These are phyloP conservation scores for Capillidium heterosporum DNA, from an alignment of 371 early-diverging fungal species.

Conservation along the genomic window DNA sequence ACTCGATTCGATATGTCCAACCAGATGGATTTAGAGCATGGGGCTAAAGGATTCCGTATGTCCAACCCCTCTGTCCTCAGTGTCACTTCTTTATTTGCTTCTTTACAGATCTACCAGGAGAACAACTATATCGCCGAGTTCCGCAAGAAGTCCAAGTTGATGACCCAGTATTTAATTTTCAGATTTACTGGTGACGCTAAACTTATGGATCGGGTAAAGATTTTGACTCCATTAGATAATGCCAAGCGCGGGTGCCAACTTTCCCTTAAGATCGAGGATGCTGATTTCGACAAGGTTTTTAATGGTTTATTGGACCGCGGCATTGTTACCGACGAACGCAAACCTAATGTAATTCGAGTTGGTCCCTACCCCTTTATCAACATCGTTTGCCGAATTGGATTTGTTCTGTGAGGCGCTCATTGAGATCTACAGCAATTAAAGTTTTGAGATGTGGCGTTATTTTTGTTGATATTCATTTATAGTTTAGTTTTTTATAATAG, in stretches of 20 bases:
- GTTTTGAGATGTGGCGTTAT: too few relatives aligned
- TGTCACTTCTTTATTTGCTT: slow-evolving; percentile 46
- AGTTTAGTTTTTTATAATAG: too few relatives aligned
- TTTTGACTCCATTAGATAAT: slow-evolving; percentile 10
- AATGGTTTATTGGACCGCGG: slow-evolving; percentile 37
- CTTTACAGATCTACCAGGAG: slow-evolving; percentile 58
- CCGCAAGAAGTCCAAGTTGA: slow-evolving; percentile 70
- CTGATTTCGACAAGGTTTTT: slow-evolving; percentile 36
- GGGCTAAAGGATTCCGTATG: slow-evolving; percentile 70
- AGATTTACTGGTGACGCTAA: too few relatives aligned
- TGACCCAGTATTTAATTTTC: too few relatives aligned
- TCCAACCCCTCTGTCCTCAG: slow-evolving; percentile 77
- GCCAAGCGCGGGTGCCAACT: slow-evolving; percentile 74
- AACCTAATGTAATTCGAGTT: slow-evolving; percentile 82
- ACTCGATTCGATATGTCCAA: slow-evolving; percentile 69
- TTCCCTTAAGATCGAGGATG: slow-evolving; percentile 39
- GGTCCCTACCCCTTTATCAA: slow-evolving; percentile 85
- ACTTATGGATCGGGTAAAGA: neutral
- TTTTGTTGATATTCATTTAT: too few relatives aligned
- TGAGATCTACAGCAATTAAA: too few relatives aligned
- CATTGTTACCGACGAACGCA: slow-evolving; percentile 74
- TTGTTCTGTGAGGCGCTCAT: slow-evolving; percentile 14
- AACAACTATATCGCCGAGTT: slow-evolving; percentile 34
- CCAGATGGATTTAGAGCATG: slow-evolving; percentile 53
- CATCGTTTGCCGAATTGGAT: slow-evolving; percentile 59